phyloP scores from a whole-genome alignment of 441 rosid species.

The Populus hybrid region DNA sequence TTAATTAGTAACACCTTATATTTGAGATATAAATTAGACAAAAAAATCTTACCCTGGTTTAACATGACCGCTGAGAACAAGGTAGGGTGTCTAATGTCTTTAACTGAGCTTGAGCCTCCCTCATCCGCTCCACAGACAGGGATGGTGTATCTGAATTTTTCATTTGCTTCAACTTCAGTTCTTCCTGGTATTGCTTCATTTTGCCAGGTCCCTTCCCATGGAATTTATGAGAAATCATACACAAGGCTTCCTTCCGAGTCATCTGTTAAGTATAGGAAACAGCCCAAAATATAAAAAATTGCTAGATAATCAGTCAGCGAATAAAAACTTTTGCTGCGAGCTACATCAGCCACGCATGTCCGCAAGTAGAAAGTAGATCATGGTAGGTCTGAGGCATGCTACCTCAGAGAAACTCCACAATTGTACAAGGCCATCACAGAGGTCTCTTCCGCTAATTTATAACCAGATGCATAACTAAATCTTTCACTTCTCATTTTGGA shows the following conservation, averaged over 20 bases:
- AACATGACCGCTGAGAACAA: conserved; percentile 94
- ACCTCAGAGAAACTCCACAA: not conserved
- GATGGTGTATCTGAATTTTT: conserved; percentile 95
- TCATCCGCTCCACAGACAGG: conserved; percentile 84
- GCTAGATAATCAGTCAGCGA: not conserved
- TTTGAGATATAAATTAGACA: not conserved
- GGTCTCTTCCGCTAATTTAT: not conserved
- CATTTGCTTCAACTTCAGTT: conserved; percentile 88
- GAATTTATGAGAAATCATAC: conserved; percentile 82
- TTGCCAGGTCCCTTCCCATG: conserved; percentile 99
- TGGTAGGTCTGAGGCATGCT: not conserved
- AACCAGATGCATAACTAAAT: not conserved
- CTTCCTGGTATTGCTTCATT: conserved; percentile 91
- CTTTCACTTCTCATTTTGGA: conserved; percentile 1
- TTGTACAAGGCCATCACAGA: not conserved
- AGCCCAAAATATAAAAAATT: not conserved
- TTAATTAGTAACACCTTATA: no score
- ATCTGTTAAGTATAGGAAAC: conserved; percentile 44
- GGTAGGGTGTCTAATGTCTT: conserved; percentile 67
- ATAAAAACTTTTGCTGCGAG: not conserved
- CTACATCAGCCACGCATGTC: not conserved
- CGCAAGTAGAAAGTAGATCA: not conserved
- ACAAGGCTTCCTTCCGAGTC: conserved; percentile 93
- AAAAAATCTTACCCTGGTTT: conserved; percentile 68
- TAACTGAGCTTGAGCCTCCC: conserved; percentile 88